Conservation (phyloP, 75 land plant genomes). For the Isoetes taiwanensis region DNA sequence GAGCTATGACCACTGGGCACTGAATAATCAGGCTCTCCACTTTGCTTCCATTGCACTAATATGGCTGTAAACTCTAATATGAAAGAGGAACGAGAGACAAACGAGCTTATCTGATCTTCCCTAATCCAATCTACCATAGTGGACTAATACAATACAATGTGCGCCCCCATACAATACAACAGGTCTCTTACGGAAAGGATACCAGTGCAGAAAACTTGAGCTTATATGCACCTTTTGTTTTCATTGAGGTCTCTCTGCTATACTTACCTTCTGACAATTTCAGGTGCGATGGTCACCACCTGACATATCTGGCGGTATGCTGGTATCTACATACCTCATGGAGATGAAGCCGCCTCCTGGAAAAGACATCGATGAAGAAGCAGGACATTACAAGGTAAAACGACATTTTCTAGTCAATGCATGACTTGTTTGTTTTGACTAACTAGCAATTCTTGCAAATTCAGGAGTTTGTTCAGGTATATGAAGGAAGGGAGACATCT, state of each 20-base stretch:
- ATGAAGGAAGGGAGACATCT: neutral
- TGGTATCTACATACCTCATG: neutral
- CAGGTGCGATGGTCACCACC: constrained; percentile 20
- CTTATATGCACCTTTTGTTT: neutral
- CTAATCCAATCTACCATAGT: neutral
- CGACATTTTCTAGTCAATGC: no score
- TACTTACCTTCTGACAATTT: neutral
- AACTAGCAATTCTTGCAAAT: neutral
- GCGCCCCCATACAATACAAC: neutral
- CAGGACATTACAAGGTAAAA: no score
- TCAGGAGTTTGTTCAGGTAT: constrained; percentile 7
- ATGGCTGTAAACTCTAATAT: no score
- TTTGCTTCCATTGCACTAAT: no score
- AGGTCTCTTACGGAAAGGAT: neutral
- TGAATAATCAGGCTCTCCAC: no score
- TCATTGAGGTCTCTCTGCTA: neutral
- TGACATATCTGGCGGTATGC: constrained; percentile 11
- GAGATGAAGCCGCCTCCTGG: constrained; percentile 17
- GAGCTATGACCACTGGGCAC: no score
- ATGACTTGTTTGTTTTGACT: neutral
- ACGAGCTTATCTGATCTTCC: neutral
- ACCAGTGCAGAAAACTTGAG: neutral
- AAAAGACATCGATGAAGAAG: neutral
- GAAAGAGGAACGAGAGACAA: neutral
- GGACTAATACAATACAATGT: neutral